Evolutionary conservation across 768 basidiomycete genomes (phyloP), one percentile per base, ranked within the genome.

Genomic region (Hortiboletus campestris): DNA sequence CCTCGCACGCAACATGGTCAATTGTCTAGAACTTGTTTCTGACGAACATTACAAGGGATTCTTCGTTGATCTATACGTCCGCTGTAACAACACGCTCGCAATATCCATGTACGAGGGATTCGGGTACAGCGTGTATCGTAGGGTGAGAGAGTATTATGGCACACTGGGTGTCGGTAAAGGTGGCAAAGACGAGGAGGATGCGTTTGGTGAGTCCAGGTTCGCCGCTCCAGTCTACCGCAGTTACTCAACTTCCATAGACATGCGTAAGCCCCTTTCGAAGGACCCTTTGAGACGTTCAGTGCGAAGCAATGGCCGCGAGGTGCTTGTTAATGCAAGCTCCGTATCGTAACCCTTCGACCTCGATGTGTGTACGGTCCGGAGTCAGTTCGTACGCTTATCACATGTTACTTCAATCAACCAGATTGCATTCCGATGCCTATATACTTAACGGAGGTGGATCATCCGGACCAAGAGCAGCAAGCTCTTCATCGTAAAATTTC

Each of bases 61-160:
- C 80, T 98, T 96, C 65, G 94, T 98, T 46, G 97, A 98, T 72
- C 81, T 99, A 20, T 98, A 94, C 68, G 96, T 98, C 53, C 84
- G 97, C 49, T 94, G 91, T 64, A 86, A 86, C 56, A 97, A 96
- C 63, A 63, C 72, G 3, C 77, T 93, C 20, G 97, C 96, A 19
- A 91, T 96, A 56, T 78, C 76, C 19, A 89, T 99, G 88, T 98
- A 98, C 66, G 93, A 98, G 69, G 80, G 84, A 39, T 75, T 98
- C 67, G 95, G 92, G 12, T 99, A 99, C 64, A 92, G 89, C 65
- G 93, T 98, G 13, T 98, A 89, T 72, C 77, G 94, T 28, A 74
- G 93, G 58, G 95, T 99, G 47, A 81, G 85, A 57, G 93, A 94
- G 70, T 99, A 94, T 75, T 94, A 94, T 71, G 86, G 86, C 17